Evolutionary conservation across 2,329 filamentous ascomycete species (phyloP).

Genomic region (Hymenoscyphus albidus): DNA sequence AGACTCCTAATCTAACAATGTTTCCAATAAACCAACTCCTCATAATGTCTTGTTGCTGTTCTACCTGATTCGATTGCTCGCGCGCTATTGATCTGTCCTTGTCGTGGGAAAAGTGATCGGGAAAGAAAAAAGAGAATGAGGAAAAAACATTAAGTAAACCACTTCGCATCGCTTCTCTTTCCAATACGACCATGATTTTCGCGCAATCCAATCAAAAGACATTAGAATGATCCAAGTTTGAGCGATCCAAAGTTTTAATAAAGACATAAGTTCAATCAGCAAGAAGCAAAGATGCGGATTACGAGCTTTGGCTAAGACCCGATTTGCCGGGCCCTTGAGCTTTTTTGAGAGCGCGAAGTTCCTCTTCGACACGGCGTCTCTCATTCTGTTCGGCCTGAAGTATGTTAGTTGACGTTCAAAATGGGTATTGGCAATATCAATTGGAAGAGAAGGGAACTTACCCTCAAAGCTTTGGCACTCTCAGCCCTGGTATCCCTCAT

Average conservation of each 20-base stretch:
- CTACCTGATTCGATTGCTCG: not conserved
- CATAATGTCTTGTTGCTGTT: not conserved
- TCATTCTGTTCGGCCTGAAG: slow-evolving; percentile 67
- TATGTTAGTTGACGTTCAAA: slow-evolving; percentile 16
- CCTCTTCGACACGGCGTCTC: slow-evolving; percentile 60
- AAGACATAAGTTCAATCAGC: not conserved
- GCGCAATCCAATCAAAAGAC: not conserved
- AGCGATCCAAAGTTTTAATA: slow-evolving; percentile 3
- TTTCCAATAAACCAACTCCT: not conserved
- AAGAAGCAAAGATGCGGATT: not conserved
- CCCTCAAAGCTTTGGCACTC: slow-evolving; percentile 60
- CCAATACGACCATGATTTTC: not conserved
- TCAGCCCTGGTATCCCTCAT: slow-evolving; percentile 69
- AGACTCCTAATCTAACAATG: not conserved
- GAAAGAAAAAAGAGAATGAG: not conserved
- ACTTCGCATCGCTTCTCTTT: not conserved
- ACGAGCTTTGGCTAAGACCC: slow-evolving; percentile 30
- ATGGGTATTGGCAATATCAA: slow-evolving; percentile 14
- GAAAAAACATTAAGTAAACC: not conserved
- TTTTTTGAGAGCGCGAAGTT: slow-evolving; percentile 49
- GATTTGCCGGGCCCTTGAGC: slow-evolving; percentile 36
- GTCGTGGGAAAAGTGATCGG: not conserved
- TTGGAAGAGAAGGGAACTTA: slow-evolving; percentile 40
- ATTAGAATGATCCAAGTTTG: slow-evolving; percentile 4
- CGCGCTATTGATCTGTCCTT: not conserved